Percentiles rank a stretch among this genome's conserved stretches.
phyloP scores from a whole-genome alignment of 106 monocot genomes.

The Cymbidium sinense region DNA sequence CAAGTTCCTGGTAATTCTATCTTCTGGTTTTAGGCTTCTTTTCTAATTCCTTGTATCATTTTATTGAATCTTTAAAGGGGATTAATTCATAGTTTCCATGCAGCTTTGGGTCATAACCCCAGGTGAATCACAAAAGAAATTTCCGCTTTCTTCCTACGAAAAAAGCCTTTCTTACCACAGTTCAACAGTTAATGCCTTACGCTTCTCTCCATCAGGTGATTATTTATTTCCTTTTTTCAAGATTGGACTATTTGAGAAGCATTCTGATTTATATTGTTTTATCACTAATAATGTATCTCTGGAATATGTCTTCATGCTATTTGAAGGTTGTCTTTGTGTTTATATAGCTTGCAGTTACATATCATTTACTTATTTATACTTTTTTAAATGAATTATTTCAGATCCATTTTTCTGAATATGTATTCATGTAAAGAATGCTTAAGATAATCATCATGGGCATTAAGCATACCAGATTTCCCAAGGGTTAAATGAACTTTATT shows the following conservation, averaged over 20 bases:
- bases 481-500: too few species aligned
- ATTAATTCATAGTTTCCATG: conserved; percentile 5
- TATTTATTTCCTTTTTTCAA: not conserved
- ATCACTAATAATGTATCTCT: not conserved
- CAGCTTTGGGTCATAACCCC: conserved; percentile 74
- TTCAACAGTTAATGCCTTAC: conserved; percentile 67
- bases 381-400: too few species aligned
- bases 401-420: too few species aligned
- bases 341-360: not conserved
- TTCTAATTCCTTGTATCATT: not conserved
- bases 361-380: not conserved
- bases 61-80: not conserved
- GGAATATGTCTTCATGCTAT: not conserved
- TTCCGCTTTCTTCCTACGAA: conserved; percentile 55
- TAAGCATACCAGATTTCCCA: too few species aligned
- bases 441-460: too few species aligned
- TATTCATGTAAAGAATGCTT: too few species aligned
- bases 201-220: conserved; percentile 89
- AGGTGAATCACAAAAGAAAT: conserved; percentile 55
- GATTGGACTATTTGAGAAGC: not conserved
- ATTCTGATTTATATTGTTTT: not conserved
- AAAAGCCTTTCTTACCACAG: conserved; percentile 77
- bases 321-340: not conserved
- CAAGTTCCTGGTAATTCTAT: not conserved
- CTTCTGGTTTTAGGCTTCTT: not conserved